phyloP scores from a whole-genome alignment of 306 rosid genomes.

The Ochetophila trinervis region DNA sequence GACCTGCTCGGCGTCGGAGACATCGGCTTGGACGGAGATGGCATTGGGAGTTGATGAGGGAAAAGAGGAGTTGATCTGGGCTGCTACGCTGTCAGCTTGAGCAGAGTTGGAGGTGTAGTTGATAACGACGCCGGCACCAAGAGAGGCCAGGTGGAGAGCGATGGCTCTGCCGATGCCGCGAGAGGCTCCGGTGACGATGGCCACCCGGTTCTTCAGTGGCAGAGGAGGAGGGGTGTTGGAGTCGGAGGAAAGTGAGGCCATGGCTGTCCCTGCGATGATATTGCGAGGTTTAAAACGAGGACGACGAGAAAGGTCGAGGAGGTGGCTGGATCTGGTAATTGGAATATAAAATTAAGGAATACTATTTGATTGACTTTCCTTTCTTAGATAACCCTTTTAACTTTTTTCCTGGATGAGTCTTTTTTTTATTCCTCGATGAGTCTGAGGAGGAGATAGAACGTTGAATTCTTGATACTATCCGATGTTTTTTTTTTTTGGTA shows the following conservation, averaged over 20 bases:
- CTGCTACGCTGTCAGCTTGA: slow-evolving; percentile 36
- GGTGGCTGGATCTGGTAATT: no score
- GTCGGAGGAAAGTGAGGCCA: neutral
- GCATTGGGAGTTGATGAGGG: slow-evolving; percentile 20
- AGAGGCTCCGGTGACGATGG: slow-evolving; percentile 56
- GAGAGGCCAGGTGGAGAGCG: slow-evolving; percentile 43
- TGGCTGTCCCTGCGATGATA: no score
- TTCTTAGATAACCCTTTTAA: no score
- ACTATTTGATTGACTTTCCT: no score
- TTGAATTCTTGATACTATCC: no score
- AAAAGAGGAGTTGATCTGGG: slow-evolving; percentile 34
- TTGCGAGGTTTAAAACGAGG: no score
- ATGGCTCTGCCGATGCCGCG: slow-evolving; percentile 55
- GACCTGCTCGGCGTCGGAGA: slow-evolving; percentile 42
- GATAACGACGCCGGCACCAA: slow-evolving; percentile 50
- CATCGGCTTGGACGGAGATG: slow-evolving; percentile 41
- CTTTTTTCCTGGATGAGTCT: no score
- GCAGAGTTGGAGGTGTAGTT: slow-evolving; percentile 46
- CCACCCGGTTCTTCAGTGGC: slow-evolving; percentile 41
- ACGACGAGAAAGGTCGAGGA: no score
- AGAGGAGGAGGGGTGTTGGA: neutral
- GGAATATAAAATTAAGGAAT: no score
- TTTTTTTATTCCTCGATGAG: no score
- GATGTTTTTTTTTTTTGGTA: no score
- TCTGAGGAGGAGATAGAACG: no score